Evolutionary conservation across 805 yeast genomes (phyloP).

Genomic region (Barnettozyma pratensis): DNA sequence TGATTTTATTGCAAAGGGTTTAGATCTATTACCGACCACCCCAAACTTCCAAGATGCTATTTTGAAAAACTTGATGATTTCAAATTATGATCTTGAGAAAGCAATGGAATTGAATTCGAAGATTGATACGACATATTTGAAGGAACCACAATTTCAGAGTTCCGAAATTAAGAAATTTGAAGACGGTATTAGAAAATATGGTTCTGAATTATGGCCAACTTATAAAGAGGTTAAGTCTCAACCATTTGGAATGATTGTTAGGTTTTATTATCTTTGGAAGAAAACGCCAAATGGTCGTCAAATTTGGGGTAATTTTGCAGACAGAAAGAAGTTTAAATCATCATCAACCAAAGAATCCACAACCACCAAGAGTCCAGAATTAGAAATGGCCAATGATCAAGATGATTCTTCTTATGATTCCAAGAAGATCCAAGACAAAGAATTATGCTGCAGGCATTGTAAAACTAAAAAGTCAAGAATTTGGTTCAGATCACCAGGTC

Average conservation of each 20-base stretch:
- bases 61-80: slow-evolving; percentile 47
- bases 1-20: slow-evolving; percentile 46
- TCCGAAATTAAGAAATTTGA: slow-evolving; percentile 70
- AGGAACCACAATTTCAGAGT: slow-evolving; percentile 70
- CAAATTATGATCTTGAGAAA: slow-evolving; percentile 42
- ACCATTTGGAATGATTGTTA: slow-evolving; percentile 70
- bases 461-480: slow-evolving; percentile 44
- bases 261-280: slow-evolving; percentile 90
- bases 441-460: slow-evolving; percentile 72
- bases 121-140: slow-evolving; percentile 52
- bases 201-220: slow-evolving; percentile 76
- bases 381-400: slow-evolving; percentile 29
- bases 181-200: slow-evolving; percentile 63
- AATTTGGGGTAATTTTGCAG: slow-evolving; percentile 81
- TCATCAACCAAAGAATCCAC: neutral
- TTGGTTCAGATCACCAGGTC: slow-evolving; percentile 70
- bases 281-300: slow-evolving; percentile 68
- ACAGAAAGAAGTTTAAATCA: slow-evolving; percentile 58
- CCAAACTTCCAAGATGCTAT: slow-evolving; percentile 83
- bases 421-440: slow-evolving; percentile 37
- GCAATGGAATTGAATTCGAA: slow-evolving; percentile 43
- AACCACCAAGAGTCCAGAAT: slow-evolving; percentile 12
- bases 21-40: slow-evolving; percentile 54
- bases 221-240: slow-evolving; percentile 68
- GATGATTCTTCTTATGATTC: slow-evolving; percentile 72